phyloP scores from a whole-genome alignment of 495 filamentous ascomycete species.

The Neurospora hispaniola region DNA sequence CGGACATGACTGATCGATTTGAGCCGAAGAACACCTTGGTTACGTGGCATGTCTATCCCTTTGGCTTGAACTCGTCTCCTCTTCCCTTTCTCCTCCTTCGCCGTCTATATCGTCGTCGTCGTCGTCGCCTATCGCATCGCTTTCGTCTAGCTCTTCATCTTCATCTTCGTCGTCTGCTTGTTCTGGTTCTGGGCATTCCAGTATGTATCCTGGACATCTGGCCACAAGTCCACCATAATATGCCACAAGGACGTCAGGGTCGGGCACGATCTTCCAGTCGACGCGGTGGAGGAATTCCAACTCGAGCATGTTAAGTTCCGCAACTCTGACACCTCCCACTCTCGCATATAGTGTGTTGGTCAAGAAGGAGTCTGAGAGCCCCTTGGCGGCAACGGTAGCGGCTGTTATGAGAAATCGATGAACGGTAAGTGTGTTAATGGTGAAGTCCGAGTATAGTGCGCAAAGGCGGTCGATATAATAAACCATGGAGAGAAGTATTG shows the following conservation, averaged over 20 bases:
- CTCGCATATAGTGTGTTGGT: slow-evolving; percentile 92
- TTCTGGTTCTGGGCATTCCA: slow-evolving; percentile 24
- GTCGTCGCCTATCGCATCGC: slow-evolving; percentile 12
- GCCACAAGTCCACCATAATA: slow-evolving; percentile 84
- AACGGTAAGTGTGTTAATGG: slow-evolving; percentile 86
- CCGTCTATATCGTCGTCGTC: slow-evolving; percentile 17
- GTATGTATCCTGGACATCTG: slow-evolving; percentile 33
- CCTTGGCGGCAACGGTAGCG: slow-evolving; percentile 91
- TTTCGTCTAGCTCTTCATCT: slow-evolving; percentile 11
- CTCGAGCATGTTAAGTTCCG: slow-evolving; percentile 85
- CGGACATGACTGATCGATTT: background rate
- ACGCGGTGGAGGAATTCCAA: slow-evolving; percentile 85
- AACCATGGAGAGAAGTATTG: slow-evolving; percentile 97
- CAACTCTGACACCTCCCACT: slow-evolving; percentile 81
- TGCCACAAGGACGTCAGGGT: slow-evolving; percentile 82
- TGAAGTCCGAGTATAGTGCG: slow-evolving; percentile 83
- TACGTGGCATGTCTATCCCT: background rate
- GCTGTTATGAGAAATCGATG: slow-evolving; percentile 95
- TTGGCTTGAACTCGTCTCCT: background rate
- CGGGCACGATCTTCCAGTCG: slow-evolving; percentile 93
- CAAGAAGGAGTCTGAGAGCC: slow-evolving; percentile 93
- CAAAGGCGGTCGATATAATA: slow-evolving; percentile 98
- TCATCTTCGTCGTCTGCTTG: slow-evolving; percentile 10
- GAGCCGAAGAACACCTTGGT: background rate
- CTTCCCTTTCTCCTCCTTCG: background rate